Conservation (phyloP, 805 yeast genomes). For the Nakazawaea anatomiae region DNA sequence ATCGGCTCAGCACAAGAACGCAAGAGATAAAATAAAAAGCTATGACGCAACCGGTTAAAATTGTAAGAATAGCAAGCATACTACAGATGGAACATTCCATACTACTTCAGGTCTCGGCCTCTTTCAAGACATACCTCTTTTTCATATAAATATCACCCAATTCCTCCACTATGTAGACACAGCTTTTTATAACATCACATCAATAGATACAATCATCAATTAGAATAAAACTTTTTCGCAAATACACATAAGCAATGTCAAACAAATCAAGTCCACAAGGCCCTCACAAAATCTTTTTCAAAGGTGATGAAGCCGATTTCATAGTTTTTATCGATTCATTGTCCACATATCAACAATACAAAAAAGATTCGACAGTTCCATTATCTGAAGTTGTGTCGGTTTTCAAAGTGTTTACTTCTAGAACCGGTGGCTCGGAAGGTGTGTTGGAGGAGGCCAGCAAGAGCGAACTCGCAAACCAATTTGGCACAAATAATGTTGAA, state of each 20-base stretch:
- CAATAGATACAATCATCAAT: too few relatives aligned
- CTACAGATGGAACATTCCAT: too few relatives aligned
- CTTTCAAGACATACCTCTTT: too few relatives aligned
- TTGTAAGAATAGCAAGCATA: too few relatives aligned
- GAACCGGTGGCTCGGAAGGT: constrained; percentile 69
- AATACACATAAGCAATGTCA: background rate
- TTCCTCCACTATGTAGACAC: too few relatives aligned
- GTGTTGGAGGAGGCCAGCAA: constrained; percentile 66
- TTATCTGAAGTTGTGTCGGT: constrained; percentile 56
- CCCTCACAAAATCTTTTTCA: constrained; percentile 51
- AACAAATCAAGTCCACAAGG: constrained; percentile 5
- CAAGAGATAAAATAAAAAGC: too few relatives aligned
- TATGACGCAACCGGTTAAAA: too few relatives aligned
- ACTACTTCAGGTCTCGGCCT: too few relatives aligned
- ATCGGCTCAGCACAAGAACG: too few relatives aligned
- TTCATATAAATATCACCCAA: too few relatives aligned
- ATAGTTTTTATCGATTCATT: constrained; percentile 56
- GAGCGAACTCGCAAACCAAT: constrained; percentile 57
- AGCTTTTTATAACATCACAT: too few relatives aligned
- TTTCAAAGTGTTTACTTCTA: constrained; percentile 59
- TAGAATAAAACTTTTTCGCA: too few relatives aligned
- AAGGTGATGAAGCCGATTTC: constrained; percentile 61
- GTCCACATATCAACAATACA: constrained; percentile 41
- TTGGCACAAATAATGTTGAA: constrained; percentile 52
- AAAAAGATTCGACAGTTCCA: constrained; percentile 50